These are phyloP conservation scores for Linnemannia schmuckeri DNA, from an alignment of 192 early-diverging fungal species.

Conservation along the genomic window DNA sequence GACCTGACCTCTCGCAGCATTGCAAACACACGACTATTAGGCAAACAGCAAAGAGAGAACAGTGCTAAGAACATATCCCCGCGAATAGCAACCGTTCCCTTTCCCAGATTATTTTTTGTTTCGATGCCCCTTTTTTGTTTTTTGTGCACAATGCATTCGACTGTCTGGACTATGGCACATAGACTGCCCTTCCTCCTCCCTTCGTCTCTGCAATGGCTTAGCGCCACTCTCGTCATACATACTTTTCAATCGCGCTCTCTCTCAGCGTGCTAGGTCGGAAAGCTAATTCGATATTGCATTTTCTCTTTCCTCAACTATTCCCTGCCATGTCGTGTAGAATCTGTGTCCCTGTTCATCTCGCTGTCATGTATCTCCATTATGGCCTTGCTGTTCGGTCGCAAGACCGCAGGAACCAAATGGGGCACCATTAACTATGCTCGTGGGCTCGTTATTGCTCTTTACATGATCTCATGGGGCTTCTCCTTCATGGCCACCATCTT, in stretches of 20 bases:
- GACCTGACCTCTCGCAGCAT: background rate
- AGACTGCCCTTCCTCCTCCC: background rate
- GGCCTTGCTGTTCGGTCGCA: slow-evolving; percentile 37
- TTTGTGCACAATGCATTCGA: background rate
- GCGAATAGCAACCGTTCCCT: background rate
- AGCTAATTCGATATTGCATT: background rate
- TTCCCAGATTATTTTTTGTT: background rate
- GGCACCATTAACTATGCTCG: slow-evolving; percentile 59
- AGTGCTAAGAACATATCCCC: background rate
- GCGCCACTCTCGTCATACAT: background rate
- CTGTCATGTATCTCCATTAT: slow-evolving; percentile 35
- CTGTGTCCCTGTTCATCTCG: slow-evolving; percentile 25
- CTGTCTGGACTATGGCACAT: background rate
- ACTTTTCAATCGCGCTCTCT: background rate
- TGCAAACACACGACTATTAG: background rate
- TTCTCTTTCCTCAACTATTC: background rate
- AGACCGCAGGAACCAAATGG: slow-evolving; percentile 31
- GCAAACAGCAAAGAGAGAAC: background rate
- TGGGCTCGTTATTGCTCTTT: slow-evolving; percentile 53
- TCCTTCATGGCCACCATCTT: slow-evolving; percentile 46
- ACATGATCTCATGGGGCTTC: slow-evolving; percentile 60
- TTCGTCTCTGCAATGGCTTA: background rate
- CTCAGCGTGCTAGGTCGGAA: background rate
- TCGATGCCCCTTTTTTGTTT: background rate
- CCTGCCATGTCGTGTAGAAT: slow-evolving; percentile 8